These are phyloP conservation scores for Fraxinus albicans DNA, from an alignment of 305 asterid genomes.

Conservation along the genomic window DNA sequence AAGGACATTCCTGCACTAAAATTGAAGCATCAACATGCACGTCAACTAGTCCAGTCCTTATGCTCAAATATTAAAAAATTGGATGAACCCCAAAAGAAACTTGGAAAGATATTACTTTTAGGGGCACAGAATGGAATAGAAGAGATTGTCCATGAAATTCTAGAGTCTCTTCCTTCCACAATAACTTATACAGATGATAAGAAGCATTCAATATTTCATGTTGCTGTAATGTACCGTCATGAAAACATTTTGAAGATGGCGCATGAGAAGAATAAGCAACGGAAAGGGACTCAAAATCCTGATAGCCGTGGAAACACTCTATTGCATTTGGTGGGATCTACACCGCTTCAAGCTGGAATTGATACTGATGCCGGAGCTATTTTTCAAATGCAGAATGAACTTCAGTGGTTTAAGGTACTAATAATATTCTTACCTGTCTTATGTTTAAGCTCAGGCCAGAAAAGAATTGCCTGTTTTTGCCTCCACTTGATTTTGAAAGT, in stretches of 20 bases:
- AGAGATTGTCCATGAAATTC: conserved; percentile 34
- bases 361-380: conserved; percentile 8
- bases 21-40: conserved; percentile 35
- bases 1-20: conserved; percentile 18
- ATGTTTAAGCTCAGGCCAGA: not conserved
- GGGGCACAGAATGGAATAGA: conserved; percentile 21
- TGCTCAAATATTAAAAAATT: conserved; percentile 20
- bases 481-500: not conserved
- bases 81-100: conserved; percentile 13
- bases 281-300: not conserved
- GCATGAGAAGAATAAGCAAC: not conserved
- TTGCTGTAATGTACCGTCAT: conserved; percentile 32
- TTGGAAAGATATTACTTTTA: conserved; percentile 19
- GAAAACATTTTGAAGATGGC: not conserved
- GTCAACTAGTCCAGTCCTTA: conserved; percentile 20
- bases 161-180: conserved; percentile 29
- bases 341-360: not conserved
- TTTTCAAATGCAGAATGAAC: conserved; percentile 35
- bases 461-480: not conserved
- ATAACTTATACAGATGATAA: conserved; percentile 15
- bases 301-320: not conserved
- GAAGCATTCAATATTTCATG: conserved; percentile 27
- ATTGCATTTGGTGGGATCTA: conserved; percentile 20
- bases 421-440: no score
- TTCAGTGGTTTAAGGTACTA: conserved; percentile 31